Conservation (phyloP, 1,284 basidiomycete genomes). For the Puccinia novopanici region DNA sequence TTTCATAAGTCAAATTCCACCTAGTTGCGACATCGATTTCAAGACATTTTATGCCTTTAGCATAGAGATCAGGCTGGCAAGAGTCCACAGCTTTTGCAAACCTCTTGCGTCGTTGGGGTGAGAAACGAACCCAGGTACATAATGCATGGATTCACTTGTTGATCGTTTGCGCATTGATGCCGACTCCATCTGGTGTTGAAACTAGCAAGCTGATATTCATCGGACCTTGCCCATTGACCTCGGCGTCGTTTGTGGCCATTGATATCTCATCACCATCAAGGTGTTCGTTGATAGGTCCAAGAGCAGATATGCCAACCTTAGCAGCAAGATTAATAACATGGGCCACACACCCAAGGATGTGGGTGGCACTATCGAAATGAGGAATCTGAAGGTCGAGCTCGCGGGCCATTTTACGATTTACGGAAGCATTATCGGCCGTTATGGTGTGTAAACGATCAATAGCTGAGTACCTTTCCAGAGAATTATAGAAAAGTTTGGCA, state of each 20-base stretch:
- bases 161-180: background rate
- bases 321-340: constrained; percentile 15
- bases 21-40: background rate
- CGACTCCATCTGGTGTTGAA: background rate
- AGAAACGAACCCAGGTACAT: background rate
- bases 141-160: background rate
- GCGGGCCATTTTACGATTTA: background rate
- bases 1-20: background rate
- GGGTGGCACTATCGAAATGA: background rate
- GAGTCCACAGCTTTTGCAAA: background rate
- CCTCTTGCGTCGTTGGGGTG: background rate
- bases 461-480: background rate
- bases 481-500: background rate
- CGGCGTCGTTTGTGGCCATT: background rate
- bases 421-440: constrained; percentile 13
- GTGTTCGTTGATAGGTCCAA: background rate
- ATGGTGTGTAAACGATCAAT: background rate
- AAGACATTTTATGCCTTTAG: background rate
- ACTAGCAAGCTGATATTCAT: background rate
- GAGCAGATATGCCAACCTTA: background rate
- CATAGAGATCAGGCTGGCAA: background rate
- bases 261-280: background rate
- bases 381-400: background rate
- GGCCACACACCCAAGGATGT: background rate
- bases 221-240: no score